Percentiles rank a stretch among this genome's conserved stretches.
phyloP scores from a whole-genome alignment of 1,139 yeast genomes.

The Debaryomyces sp. region DNA sequence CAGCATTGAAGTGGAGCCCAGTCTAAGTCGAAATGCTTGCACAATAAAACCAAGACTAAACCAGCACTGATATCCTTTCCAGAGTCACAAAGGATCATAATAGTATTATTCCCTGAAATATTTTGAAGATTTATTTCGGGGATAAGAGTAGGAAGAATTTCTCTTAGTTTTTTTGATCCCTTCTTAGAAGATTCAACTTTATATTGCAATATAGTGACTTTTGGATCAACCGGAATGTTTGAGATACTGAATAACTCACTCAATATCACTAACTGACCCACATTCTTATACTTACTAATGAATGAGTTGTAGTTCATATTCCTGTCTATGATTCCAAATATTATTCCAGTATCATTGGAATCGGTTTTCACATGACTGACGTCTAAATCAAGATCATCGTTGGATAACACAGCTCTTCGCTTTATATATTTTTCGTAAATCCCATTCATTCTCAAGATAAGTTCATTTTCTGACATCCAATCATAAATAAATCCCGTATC shows the following conservation, averaged over 20 bases:
- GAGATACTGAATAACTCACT: conserved; percentile 23
- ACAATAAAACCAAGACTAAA: conserved; percentile 53
- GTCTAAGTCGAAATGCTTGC: conserved; percentile 43
- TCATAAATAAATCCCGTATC: conserved; percentile 35
- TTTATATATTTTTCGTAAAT: conserved; percentile 9
- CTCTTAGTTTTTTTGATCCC: conserved; percentile 61
- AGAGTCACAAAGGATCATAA: conserved; percentile 59
- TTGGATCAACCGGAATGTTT: conserved; percentile 21
- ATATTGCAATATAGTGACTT: conserved; percentile 18
- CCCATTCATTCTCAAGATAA: conserved; percentile 18
- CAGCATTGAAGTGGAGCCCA: conserved; percentile 31
- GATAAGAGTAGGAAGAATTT: conserved; percentile 40
- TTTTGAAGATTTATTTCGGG: conserved; percentile 19
- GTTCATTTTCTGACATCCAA: conserved; percentile 33
- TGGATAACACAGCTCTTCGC: neutral
- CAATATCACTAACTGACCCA: conserved; percentile 25
- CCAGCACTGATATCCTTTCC: conserved; percentile 72
- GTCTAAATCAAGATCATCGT: conserved; percentile 9
- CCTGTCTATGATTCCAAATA: conserved; percentile 30
- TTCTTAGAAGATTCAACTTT: conserved; percentile 54
- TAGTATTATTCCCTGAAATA: conserved; percentile 7
- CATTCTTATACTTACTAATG: conserved; percentile 13
- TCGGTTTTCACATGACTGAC: conserved; percentile 14
- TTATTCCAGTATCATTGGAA: conserved; percentile 27
- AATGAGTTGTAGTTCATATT: conserved; percentile 17